phyloP scores from a whole-genome alignment of 129 eudicot species.

The Flaveria brownii region DNA sequence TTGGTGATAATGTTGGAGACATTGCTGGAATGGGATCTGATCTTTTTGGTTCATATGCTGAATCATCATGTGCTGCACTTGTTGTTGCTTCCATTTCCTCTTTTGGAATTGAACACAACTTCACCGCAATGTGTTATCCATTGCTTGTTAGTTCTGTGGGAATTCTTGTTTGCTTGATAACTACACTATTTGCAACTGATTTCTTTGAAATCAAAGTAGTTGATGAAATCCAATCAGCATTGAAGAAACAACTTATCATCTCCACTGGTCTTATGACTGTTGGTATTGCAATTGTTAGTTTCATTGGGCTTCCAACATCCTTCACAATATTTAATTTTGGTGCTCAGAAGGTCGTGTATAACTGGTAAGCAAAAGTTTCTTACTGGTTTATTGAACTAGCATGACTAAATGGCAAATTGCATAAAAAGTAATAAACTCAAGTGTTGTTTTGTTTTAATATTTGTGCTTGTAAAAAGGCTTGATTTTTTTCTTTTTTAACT shows the following conservation, averaged over 20 bases:
- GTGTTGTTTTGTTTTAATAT: too few species aligned
- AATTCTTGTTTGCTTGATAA: slow-evolving; percentile 66
- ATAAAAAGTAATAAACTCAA: too few species aligned
- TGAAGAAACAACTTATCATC: slow-evolving; percentile 73
- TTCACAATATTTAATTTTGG: slow-evolving; percentile 79
- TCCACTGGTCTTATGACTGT: slow-evolving; percentile 68
- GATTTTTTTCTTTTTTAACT: too few species aligned
- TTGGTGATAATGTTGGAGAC: slow-evolving; percentile 80
- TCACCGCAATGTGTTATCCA: slow-evolving; percentile 69
- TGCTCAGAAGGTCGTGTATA: slow-evolving; percentile 58
- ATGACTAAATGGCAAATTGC: too few species aligned
- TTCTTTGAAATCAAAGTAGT: slow-evolving; percentile 64
- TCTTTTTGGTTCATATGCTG: slow-evolving; percentile 78
- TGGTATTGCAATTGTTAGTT: slow-evolving; percentile 59
- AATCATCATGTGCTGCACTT: slow-evolving; percentile 82
- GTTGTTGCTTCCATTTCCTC: slow-evolving; percentile 82
- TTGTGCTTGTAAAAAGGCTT: too few species aligned
- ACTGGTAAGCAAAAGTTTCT: slow-evolving; percentile 48
- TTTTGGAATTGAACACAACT: slow-evolving; percentile 66
- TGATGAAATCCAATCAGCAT: slow-evolving; percentile 58
- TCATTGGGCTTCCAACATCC: slow-evolving; percentile 58
- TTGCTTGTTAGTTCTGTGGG: slow-evolving; percentile 70
- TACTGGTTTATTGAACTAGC: not conserved
- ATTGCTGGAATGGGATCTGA: slow-evolving; percentile 90
- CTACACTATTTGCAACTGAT: slow-evolving; percentile 74